phyloP scores from a whole-genome alignment of 768 basidiomycete species.

The Rhizopogon sp. region DNA sequence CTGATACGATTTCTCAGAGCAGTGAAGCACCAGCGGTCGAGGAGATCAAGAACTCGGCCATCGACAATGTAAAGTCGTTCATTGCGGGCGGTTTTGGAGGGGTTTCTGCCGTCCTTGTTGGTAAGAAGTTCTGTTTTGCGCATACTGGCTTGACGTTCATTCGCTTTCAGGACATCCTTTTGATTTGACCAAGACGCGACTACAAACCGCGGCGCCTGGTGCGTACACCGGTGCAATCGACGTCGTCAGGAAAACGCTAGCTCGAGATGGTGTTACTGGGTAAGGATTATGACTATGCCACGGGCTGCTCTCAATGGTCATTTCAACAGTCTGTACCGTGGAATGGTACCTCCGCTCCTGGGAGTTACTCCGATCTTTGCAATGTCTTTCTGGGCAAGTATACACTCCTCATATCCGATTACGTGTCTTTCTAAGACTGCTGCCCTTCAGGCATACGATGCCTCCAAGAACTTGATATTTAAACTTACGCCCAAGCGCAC shows the following conservation, averaged over 20 bases:
- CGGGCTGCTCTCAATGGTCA: constrained; percentile 1
- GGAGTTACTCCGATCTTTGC: constrained; percentile 99
- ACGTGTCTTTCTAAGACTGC: constrained; percentile 3
- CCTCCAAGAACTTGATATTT: constrained; percentile 83
- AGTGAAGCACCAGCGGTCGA: constrained; percentile 17
- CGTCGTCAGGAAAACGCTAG: constrained; percentile 86
- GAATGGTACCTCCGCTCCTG: constrained; percentile 88
- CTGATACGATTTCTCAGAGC: constrained; percentile 17
- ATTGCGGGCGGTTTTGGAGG: constrained; percentile 94
- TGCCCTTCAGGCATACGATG: constrained; percentile 75
- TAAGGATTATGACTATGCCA: constrained; percentile 23
- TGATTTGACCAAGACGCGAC: constrained; percentile 91
- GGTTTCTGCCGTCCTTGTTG: constrained; percentile 80
- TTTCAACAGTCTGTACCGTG: constrained; percentile 72
- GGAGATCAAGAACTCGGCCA: constrained; percentile 22
- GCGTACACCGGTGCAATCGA: constrained; percentile 90
- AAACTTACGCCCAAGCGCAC: constrained; percentile 73
- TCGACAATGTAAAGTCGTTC: constrained; percentile 71
- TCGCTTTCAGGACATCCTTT: constrained; percentile 81
- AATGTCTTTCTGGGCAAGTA: constrained; percentile 89
- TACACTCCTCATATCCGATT: not conserved
- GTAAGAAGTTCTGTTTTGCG: constrained; percentile 37
- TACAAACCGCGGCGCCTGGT: constrained; percentile 89
- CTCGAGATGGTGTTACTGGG: constrained; percentile 90
- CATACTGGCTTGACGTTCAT: constrained; percentile 5